phyloP scores from a whole-genome alignment of 495 filamentous ascomycete genomes.

The Trichoderma reesei region DNA sequence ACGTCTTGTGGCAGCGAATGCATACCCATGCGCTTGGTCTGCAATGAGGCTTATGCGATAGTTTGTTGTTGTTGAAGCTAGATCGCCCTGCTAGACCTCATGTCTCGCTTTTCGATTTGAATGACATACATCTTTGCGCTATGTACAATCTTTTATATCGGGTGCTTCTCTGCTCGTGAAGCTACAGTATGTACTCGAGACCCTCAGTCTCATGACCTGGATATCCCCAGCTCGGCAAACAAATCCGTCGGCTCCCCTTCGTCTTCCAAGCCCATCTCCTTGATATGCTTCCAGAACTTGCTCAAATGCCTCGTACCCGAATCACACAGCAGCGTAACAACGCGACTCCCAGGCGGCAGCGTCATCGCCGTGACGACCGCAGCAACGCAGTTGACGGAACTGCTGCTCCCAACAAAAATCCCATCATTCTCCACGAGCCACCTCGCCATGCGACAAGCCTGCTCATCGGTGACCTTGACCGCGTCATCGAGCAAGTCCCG shows the following conservation, averaged over 20 bases:
- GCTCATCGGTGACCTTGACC: slow-evolving; percentile 79
- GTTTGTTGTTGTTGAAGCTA: not conserved
- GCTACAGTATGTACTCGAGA: not conserved
- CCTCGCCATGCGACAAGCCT: slow-evolving; percentile 85
- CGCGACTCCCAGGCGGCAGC: slow-evolving; percentile 55
- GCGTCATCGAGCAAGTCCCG: slow-evolving; percentile 80
- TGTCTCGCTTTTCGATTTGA: not conserved
- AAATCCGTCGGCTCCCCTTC: slow-evolving; percentile 28
- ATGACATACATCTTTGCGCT: too few relatives aligned
- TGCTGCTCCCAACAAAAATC: slow-evolving; percentile 88
- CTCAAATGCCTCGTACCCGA: slow-evolving; percentile 83
- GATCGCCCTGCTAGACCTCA: slow-evolving; percentile 10
- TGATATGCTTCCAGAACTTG: slow-evolving; percentile 84
- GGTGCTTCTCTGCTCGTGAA: too few relatives aligned
- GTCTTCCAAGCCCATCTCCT: slow-evolving; percentile 56
- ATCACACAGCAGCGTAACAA: slow-evolving; percentile 91
- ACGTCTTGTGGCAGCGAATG: not conserved
- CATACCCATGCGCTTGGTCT: too few relatives aligned
- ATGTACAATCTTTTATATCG: too few relatives aligned
- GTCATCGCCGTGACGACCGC: slow-evolving; percentile 68
- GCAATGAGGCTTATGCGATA: too few relatives aligned
- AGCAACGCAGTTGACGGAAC: slow-evolving; percentile 91
- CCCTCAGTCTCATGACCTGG: not conserved
- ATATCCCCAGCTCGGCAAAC: slow-evolving; percentile 27
- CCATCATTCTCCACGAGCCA: slow-evolving; percentile 96